These are phyloP conservation scores for Pleurotus djamor DNA, from an alignment of 768 basidiomycete genomes.

Conservation along the genomic window DNA sequence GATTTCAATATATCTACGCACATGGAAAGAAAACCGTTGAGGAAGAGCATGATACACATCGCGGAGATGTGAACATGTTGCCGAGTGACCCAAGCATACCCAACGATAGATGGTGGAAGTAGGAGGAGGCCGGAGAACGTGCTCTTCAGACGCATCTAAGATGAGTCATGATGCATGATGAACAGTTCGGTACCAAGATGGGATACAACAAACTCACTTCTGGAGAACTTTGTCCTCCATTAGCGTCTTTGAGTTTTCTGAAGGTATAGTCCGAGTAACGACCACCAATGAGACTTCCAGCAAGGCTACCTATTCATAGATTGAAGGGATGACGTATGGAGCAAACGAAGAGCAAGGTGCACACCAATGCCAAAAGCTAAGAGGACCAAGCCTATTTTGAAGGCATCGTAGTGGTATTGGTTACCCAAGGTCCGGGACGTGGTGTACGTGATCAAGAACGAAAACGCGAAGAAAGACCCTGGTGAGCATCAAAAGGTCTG, in stretches of 20 bases:
- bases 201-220: constrained; percentile 43
- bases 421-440: constrained; percentile 65
- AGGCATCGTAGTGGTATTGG: constrained; percentile 63
- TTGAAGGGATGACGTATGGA: neutral
- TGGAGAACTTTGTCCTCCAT: constrained; percentile 46
- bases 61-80: constrained; percentile 62
- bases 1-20: constrained; percentile 26
- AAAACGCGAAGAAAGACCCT: constrained; percentile 73
- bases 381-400: constrained; percentile 75
- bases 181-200: too few species aligned
- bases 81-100: constrained; percentile 75
- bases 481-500: neutral
- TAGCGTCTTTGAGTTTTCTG: constrained; percentile 30
- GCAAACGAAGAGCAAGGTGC: constrained; percentile 11
- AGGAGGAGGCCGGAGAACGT: constrained; percentile 55
- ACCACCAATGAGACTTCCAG: constrained; percentile 43
- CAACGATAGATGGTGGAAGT: constrained; percentile 59
- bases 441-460: constrained; percentile 72
- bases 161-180: neutral
- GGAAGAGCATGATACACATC: constrained; percentile 70
- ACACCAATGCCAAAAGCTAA: constrained; percentile 71
- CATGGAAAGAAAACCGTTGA: constrained; percentile 75
- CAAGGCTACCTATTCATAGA: constrained; percentile 27
- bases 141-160: constrained; percentile 74
- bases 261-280: constrained; percentile 44